These are phyloP conservation scores for Penicillium sclerotigenum DNA, from an alignment of 2,329 filamentous ascomycete genomes.

Conservation along the genomic window DNA sequence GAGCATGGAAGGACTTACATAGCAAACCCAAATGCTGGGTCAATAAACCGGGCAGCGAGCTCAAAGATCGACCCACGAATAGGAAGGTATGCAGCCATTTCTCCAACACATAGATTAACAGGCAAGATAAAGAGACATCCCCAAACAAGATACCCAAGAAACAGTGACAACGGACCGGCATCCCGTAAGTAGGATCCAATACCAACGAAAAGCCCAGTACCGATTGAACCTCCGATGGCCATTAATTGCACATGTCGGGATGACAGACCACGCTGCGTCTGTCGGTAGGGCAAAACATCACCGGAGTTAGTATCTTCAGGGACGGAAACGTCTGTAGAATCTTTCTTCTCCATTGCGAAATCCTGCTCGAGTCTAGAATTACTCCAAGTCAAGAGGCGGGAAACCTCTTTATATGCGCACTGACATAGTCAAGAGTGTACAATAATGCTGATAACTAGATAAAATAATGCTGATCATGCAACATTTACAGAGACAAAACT, in stretches of 20 bases:
- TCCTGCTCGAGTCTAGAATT: not conserved
- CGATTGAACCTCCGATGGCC: constrained; percentile 41
- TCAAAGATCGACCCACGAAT: constrained; percentile 49
- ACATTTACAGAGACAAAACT: not conserved
- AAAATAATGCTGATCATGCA: not conserved
- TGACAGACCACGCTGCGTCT: constrained; percentile 36
- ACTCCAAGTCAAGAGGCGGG: constrained; percentile 4
- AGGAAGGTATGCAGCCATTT: constrained; percentile 34
- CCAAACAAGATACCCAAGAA: constrained; percentile 38
- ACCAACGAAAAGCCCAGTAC: constrained; percentile 36
- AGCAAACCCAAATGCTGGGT: constrained; percentile 47
- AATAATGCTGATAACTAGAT: constrained; percentile 9
- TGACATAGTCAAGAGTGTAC: constrained; percentile 6
- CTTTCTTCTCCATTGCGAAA: constrained; percentile 20
- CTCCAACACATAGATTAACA: constrained; percentile 30
- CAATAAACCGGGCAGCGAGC: constrained; percentile 49
- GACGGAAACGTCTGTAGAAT: constrained; percentile 11
- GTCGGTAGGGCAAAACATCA: constrained; percentile 11
- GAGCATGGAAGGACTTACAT: constrained; percentile 19
- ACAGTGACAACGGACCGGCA: constrained; percentile 34
- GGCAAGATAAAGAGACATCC: constrained; percentile 34
- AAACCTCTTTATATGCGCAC: constrained; percentile 14
- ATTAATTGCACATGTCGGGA: constrained; percentile 43
- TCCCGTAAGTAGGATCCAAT: constrained; percentile 34
- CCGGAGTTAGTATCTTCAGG: constrained; percentile 16